phyloP scores from a whole-genome alignment of 495 filamentous ascomycete species.

The Penicillium cosmopolitanum region DNA sequence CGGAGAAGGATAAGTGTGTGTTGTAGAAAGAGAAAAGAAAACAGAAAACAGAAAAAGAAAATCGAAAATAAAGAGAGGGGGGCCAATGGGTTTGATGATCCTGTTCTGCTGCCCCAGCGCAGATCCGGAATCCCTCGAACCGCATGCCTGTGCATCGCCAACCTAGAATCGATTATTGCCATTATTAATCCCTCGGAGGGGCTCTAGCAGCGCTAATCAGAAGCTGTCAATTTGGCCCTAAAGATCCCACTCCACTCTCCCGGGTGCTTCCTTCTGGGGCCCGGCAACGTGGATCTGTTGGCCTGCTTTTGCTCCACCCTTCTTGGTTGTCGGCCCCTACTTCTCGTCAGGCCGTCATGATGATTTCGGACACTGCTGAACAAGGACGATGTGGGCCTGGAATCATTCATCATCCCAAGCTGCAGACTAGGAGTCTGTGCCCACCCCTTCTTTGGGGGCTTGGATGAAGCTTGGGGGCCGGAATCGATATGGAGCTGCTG shows the following conservation, averaged over 20 bases:
- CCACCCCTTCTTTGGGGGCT: slow-evolving; percentile 9
- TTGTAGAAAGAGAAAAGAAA: neutral
- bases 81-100: slow-evolving; percentile 1
- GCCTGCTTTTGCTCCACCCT: neutral
- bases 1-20: neutral
- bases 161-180: neutral
- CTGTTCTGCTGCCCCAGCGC: neutral
- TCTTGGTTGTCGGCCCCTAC: slow-evolving; percentile 2
- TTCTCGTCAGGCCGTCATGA: neutral
- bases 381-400: neutral
- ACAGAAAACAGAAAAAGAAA: neutral
- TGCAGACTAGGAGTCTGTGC: slow-evolving; percentile 11
- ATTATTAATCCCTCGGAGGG: neutral
- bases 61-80: neutral
- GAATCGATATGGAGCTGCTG: slow-evolving; percentile 25
- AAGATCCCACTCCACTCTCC: slow-evolving; percentile 3
- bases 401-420: slow-evolving; percentile 8
- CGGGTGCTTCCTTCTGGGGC: neutral
- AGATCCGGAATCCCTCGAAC: slow-evolving; percentile 2
- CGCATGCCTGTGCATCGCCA: slow-evolving; percentile 1
- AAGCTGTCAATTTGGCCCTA: slow-evolving; percentile 17
- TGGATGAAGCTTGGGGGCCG: slow-evolving; percentile 34
- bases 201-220: slow-evolving; percentile 19
- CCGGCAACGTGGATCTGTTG: neutral
- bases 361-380: neutral